Conservation (phyloP, 306 rosid genomes). For the Canavalia gladiata region DNA sequence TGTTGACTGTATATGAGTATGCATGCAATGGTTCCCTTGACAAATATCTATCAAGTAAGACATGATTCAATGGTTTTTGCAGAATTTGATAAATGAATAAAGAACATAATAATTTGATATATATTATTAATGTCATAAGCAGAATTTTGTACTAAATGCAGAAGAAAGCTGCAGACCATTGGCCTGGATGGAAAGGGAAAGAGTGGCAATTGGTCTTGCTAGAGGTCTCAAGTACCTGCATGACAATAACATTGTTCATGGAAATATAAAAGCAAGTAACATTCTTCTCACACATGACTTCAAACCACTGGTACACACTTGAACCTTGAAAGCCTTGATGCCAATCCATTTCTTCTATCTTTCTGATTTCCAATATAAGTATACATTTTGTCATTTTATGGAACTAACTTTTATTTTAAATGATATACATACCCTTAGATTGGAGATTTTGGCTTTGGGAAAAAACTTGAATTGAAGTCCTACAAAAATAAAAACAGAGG, state of each 20-base stretch:
- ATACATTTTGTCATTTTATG: not conserved
- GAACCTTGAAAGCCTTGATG: slow-evolving; percentile 36
- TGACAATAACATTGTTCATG: slow-evolving; percentile 75
- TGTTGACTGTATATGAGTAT: slow-evolving; percentile 75
- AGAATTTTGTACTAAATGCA: slow-evolving; percentile 49
- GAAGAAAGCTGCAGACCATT: slow-evolving; percentile 60
- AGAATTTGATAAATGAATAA: slow-evolving; percentile 19
- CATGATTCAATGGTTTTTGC: not conserved
- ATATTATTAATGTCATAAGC: not conserved
- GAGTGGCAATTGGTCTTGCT: slow-evolving; percentile 70
- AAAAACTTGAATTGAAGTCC: slow-evolving; percentile 40
- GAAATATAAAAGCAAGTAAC: slow-evolving; percentile 79
- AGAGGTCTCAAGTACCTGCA: slow-evolving; percentile 80
- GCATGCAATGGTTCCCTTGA: slow-evolving; percentile 87
- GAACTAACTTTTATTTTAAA: slow-evolving; percentile 40
- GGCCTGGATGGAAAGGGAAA: slow-evolving; percentile 74
- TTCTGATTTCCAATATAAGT: slow-evolving; percentile 7
- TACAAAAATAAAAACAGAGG: slow-evolving; percentile 38
- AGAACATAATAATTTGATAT: not conserved
- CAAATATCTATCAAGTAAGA: slow-evolving; percentile 78
- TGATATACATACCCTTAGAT: slow-evolving; percentile 44
- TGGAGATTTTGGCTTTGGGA: slow-evolving; percentile 57
- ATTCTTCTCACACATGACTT: slow-evolving; percentile 83
- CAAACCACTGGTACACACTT: slow-evolving; percentile 69
- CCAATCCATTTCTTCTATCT: slow-evolving; percentile 14